Base-by-base conservation (phyloP, 2,329 filamentous ascomycete species). In the Trichoderma endophyticum region DNA sequence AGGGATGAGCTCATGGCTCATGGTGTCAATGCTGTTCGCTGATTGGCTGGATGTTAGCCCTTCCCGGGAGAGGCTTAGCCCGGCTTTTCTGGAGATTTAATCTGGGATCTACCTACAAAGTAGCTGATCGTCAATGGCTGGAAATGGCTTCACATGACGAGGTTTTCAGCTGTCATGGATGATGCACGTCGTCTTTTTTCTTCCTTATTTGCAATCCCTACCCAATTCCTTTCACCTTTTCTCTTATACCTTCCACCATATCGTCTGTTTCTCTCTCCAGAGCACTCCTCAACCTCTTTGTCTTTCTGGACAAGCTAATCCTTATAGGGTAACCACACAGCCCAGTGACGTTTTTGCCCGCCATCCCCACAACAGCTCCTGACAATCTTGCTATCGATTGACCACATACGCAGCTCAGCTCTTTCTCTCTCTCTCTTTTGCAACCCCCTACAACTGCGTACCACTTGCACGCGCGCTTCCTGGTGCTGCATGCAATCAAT, bases 281-380 rank as follows among this genome's bases (percentile, higher is more conserved):
- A 48, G 43, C 43, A 51, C n/a, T 11, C 7, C 1, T 8, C 36
- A 9, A 48, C 43, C 43, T n/a, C 43, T 12, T 65, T 30, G 43
- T 12, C 39, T 65, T 15, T 51, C 21, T 43, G 18, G 48, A 14
- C 43, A 43, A 26, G 64, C 64, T 69, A 69, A 14, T 26, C 36
- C 66, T 14, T 36, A 61, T 51, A 60, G 56, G 36, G 66, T 39
- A 59, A 18, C 26, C 43, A 36, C 34, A 32, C 34, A n/a, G 54
- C 54, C 54, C 62, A 71, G 70, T 71, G 70, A 71, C 70, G 70
- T 71, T 56, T 54, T 71, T 34, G 62, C 56, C 56, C 63, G 36
- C 34, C 21, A 66, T 61, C 70, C 63, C 70, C 70, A 71, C 70
- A 64, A 54, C 63, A 71, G 70, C 70, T 71, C 68, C 68, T 67